Percentiles rank a stretch among this genome's conserved stretches.
Evolutionary conservation across 2,329 filamentous ascomycete genomes (phyloP).

Genomic region (Fusarium sp.): DNA sequence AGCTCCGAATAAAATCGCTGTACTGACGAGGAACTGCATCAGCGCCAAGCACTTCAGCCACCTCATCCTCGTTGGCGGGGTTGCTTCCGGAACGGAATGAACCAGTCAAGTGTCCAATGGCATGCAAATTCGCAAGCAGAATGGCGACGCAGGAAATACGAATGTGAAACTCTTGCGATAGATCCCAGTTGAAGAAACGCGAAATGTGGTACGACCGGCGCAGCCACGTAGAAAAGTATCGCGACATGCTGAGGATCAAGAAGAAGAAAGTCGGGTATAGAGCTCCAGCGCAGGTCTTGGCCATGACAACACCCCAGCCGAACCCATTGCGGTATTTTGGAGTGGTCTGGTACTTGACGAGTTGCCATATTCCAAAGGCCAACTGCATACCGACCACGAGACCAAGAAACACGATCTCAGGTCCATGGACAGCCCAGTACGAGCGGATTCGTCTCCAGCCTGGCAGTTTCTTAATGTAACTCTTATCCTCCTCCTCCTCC

Average conservation of each 20-base stretch:
- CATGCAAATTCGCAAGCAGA: constrained; percentile 62
- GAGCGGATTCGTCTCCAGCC: constrained; percentile 60
- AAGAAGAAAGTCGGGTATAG: constrained; percentile 70
- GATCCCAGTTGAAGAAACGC: constrained; percentile 67
- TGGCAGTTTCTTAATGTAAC: constrained; percentile 59
- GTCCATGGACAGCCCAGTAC: constrained; percentile 67
- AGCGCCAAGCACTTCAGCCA: constrained; percentile 57
- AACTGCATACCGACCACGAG: constrained; percentile 61
- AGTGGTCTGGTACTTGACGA: constrained; percentile 62
- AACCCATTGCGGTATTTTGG: constrained; percentile 60
- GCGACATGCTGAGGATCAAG: constrained; percentile 67
- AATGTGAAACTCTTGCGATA: constrained; percentile 66
- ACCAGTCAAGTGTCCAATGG: constrained; percentile 64
- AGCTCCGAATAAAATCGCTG: constrained; percentile 56
- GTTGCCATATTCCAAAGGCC: constrained; percentile 66
- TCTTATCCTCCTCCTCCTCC: constrained; percentile 58
- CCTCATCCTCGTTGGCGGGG: constrained; percentile 55
- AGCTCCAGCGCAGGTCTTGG: constrained; percentile 65
- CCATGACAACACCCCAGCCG: constrained; percentile 66
- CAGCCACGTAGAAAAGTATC: constrained; percentile 65
- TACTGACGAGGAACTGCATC: constrained; percentile 59
- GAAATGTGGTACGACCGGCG: constrained; percentile 63
- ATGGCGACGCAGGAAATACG: constrained; percentile 63
- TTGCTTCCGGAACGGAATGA: constrained; percentile 63
- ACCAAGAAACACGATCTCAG: constrained; percentile 60